Evolutionary conservation across 2,329 filamentous ascomycete species (phyloP).

Genomic region (Seiridium unicorne): DNA sequence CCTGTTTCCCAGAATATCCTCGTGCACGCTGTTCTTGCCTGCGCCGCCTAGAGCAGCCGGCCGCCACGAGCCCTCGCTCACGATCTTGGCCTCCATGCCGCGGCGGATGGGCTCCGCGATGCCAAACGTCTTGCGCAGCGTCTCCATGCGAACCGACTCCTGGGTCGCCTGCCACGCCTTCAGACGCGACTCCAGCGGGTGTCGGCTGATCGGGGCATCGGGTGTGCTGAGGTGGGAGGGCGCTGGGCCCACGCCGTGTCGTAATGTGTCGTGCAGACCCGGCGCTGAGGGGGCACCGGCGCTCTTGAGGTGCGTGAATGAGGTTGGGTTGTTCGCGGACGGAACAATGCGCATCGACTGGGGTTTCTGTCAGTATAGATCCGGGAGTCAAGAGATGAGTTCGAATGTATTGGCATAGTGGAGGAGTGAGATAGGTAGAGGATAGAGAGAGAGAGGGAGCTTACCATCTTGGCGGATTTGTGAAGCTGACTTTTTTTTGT

Average conservation of each 20-base stretch:
- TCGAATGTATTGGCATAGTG: neutral
- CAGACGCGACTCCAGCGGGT: slow-evolving; percentile 91
- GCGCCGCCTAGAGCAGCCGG: slow-evolving; percentile 66
- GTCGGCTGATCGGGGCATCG: slow-evolving; percentile 60
- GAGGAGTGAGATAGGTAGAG: slow-evolving; percentile 12
- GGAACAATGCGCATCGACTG: slow-evolving; percentile 92
- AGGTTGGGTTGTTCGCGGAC: slow-evolving; percentile 61
- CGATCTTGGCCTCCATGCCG: slow-evolving; percentile 93
- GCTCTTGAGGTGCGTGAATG: slow-evolving; percentile 59
- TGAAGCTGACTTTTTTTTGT: neutral
- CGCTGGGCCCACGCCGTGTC: slow-evolving; percentile 69
- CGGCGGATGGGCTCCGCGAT: slow-evolving; percentile 89
- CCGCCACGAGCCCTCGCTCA: slow-evolving; percentile 75
- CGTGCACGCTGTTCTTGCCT: slow-evolving; percentile 67
- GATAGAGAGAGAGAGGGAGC: slow-evolving; percentile 14
- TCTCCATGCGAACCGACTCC: slow-evolving; percentile 83
- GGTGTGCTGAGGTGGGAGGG: slow-evolving; percentile 23
- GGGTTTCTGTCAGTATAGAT: too few species aligned
- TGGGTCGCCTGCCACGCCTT: slow-evolving; percentile 88
- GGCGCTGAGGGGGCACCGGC: slow-evolving; percentile 84
- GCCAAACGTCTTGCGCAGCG: slow-evolving; percentile 82
- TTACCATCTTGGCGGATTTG: slow-evolving; percentile 47
- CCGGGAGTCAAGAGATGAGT: too few species aligned
- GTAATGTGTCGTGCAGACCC: slow-evolving; percentile 90
- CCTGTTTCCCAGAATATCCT: slow-evolving; percentile 80